phyloP scores from a whole-genome alignment of 208 protist species.

The Acanthamoeba culbertsoni region DNA sequence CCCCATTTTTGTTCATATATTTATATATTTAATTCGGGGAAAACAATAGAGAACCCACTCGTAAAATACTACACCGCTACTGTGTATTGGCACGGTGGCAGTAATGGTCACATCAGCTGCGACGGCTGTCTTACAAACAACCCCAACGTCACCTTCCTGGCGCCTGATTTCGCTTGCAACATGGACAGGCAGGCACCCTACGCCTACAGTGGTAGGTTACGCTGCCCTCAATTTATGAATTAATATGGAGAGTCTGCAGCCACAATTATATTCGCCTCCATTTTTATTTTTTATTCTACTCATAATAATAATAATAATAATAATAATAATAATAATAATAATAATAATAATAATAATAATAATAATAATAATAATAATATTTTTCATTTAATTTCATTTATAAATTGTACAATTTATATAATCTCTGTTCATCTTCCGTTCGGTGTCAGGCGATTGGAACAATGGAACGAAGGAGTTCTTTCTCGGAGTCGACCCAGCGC shows the following conservation, averaged over 20 bases:
- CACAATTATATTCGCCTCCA: too few species aligned
- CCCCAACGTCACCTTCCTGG: background rate
- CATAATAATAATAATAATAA: too few species aligned
- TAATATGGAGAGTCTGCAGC: too few species aligned
- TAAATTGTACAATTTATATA: background rate
- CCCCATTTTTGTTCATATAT: background rate
- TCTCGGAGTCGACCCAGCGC: background rate
- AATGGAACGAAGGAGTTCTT: constrained; percentile 49
- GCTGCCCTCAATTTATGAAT: too few species aligned
- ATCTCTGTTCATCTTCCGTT: background rate
- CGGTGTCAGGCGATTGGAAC: background rate
- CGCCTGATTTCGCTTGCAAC: constrained; percentile 25
- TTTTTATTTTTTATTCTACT: too few species aligned
- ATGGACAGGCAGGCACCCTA: background rate
- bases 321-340: too few species aligned
- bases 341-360: too few species aligned
- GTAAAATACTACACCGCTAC: background rate
- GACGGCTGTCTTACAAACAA: background rate
- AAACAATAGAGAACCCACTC: background rate
- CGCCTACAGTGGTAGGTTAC: background rate
- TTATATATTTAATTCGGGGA: too few species aligned
- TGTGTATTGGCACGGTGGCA: constrained; percentile 31
- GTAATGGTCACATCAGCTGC: background rate
- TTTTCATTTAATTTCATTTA: background rate
- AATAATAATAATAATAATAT: too few species aligned